phyloP scores from a whole-genome alignment of 768 basidiomycete species.

The Termitomyces sp. region DNA sequence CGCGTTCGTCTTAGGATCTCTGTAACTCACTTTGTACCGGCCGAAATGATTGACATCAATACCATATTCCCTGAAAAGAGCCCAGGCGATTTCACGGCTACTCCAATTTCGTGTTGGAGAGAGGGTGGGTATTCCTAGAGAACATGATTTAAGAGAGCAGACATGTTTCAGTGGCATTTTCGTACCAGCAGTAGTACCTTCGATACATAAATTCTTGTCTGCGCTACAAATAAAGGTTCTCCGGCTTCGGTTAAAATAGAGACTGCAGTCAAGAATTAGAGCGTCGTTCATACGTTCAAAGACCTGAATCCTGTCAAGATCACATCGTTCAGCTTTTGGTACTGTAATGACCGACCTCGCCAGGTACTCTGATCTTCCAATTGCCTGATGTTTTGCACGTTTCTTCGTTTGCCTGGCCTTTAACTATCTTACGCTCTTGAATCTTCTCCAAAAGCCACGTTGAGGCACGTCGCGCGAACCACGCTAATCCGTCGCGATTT shows the following conservation, averaged over 20 bases:
- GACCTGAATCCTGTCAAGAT: constrained; percentile 8
- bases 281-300: constrained; percentile 48
- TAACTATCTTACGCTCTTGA: constrained; percentile 48
- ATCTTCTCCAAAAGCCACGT: constrained; percentile 62
- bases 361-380: constrained; percentile 47
- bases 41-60: constrained; percentile 34
- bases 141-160: neutral
- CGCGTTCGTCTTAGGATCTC: constrained; percentile 17
- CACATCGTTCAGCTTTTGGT: neutral
- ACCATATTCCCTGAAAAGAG: constrained; percentile 34
- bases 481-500: constrained; percentile 39
- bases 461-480: constrained; percentile 66
- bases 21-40: constrained; percentile 32
- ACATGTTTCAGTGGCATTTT: constrained; percentile 12
- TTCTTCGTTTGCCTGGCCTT: constrained; percentile 57
- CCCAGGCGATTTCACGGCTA: constrained; percentile 47
- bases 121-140: constrained; percentile 31
- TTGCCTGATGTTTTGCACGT: constrained; percentile 55
- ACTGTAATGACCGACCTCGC: constrained; percentile 31
- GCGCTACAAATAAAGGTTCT: constrained; percentile 59
- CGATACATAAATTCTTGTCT: constrained; percentile 62
- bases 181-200: constrained; percentile 24
- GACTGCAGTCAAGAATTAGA: constrained; percentile 72
- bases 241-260: constrained; percentile 47
- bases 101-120: constrained; percentile 33